phyloP scores from a whole-genome alignment of 345 rosid species.

The Lepidium africanum region DNA sequence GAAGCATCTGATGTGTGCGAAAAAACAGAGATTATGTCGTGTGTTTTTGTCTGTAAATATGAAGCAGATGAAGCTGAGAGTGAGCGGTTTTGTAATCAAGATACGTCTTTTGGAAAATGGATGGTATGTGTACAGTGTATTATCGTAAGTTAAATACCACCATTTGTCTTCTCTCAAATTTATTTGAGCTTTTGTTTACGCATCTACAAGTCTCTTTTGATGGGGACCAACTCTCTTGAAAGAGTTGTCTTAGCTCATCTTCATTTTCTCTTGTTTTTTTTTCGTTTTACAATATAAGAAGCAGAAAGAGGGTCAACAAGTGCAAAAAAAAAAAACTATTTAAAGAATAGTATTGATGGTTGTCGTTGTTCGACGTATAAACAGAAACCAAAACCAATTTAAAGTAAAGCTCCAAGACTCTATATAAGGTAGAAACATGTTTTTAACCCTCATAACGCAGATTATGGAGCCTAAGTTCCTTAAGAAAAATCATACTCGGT shows the following conservation, averaged over 20 bases:
- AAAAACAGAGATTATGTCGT: not conserved
- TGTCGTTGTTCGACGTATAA: too few species aligned
- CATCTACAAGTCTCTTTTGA: not conserved
- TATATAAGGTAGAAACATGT: too few species aligned
- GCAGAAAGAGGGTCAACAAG: too few species aligned
- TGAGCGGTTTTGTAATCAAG: not conserved
- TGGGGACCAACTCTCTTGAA: not conserved
- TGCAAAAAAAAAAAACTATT: too few species aligned
- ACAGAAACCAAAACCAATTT: too few species aligned
- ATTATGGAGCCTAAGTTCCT: too few species aligned
- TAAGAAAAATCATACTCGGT: too few species aligned
- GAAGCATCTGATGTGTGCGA: not conserved
- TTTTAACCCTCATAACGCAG: too few species aligned
- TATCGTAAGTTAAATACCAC: constrained; percentile 5
- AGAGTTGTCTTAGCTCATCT: not conserved
- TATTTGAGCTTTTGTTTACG: not conserved
- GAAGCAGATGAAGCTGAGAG: constrained; percentile 14
- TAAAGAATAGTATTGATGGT: too few species aligned
- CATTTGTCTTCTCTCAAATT: not conserved
- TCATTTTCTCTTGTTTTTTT: not conserved
- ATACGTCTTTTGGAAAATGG: not conserved
- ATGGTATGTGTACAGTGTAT: constrained; percentile 15
- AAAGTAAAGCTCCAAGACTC: too few species aligned
- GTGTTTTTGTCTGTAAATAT: constrained; percentile 20
- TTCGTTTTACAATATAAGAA: not conserved